These are phyloP conservation scores for Eremothecium cymbalariae DNA, from an alignment of 1,139 yeast genomes.

Conservation along the genomic window DNA sequence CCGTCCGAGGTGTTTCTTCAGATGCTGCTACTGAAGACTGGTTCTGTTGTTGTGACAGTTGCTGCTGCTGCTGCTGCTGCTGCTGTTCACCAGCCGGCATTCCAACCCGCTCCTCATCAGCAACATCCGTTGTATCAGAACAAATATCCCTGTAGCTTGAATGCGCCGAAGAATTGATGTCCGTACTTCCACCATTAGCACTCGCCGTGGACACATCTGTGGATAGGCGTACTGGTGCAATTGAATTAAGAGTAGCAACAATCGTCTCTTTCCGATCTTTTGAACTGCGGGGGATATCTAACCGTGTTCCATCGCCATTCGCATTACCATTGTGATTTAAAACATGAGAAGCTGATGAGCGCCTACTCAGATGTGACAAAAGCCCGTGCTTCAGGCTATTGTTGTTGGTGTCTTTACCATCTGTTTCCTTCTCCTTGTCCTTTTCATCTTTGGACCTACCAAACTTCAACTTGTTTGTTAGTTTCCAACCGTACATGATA, in stretches of 20 bases:
- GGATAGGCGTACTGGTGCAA: conserved; percentile 24
- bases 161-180: neutral
- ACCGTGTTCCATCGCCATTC: conserved; percentile 6
- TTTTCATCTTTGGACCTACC: conserved; percentile 29
- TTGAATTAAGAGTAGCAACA: conserved; percentile 21
- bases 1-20: conserved; percentile 1
- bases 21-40: neutral
- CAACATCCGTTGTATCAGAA: conserved; percentile 3
- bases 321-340: conserved; percentile 2
- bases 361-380: conserved; percentile 11
- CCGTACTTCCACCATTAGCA: neutral
- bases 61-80: conserved; percentile 1
- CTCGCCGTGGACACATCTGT: conserved; percentile 13
- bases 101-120: conserved; percentile 3
- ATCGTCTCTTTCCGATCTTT: conserved; percentile 23
- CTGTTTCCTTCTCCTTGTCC: conserved; percentile 19
- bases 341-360: neutral
- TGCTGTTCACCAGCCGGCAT: neutral
- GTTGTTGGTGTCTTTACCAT: conserved; percentile 12
- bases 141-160: conserved; percentile 2
- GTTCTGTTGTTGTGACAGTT: conserved; percentile 1
- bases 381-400: conserved; percentile 14
- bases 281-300: conserved; percentile 10
- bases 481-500: conserved; percentile 29
- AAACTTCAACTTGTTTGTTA: conserved; percentile 26